A percentile compares a stretch with the other conserved stretches of the same genome.
These are phyloP conservation scores for Castanea crenata DNA, from an alignment of 306 rosid genomes.

Conservation along the genomic window DNA sequence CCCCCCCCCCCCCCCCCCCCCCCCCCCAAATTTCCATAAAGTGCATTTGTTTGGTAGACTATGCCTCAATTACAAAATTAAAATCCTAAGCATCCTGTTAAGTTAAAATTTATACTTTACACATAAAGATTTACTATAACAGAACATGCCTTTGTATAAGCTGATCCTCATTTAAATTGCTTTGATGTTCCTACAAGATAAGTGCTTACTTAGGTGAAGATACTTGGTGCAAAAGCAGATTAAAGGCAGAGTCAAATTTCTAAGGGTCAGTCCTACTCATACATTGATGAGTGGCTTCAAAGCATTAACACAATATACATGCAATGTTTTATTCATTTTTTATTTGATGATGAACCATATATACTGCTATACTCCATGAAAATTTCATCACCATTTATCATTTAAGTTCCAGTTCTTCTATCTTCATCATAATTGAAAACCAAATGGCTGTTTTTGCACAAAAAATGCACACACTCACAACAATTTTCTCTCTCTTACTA, in stretches of 20 bases:
- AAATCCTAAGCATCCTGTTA: not conserved
- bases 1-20: no score
- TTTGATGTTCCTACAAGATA: slow-evolving; percentile 21
- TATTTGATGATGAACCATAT: slow-evolving; percentile 20
- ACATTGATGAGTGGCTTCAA: slow-evolving; percentile 54
- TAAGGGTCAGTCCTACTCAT: slow-evolving; percentile 34
- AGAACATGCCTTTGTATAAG: no score
- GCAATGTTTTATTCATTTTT: not conserved
- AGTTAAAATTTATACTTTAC: not conserved
- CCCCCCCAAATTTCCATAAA: no score
- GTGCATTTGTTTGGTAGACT: no score
- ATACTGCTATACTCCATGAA: slow-evolving; percentile 12
- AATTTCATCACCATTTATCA: slow-evolving; percentile 19
- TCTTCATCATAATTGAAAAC: not conserved
- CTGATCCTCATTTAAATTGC: not conserved
- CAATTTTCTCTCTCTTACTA: slow-evolving; percentile 29
- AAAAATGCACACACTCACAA: slow-evolving; percentile 7
- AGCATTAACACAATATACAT: slow-evolving; percentile 28
- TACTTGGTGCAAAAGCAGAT: slow-evolving; percentile 45
- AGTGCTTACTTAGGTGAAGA: slow-evolving; percentile 22
- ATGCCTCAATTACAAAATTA: not conserved
- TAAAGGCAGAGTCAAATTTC: slow-evolving; percentile 33
- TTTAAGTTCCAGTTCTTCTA: slow-evolving; percentile 9
- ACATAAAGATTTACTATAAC: no score
- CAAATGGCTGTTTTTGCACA: slow-evolving; percentile 40